Evolutionary conservation across 2,329 filamentous ascomycete species (phyloP), one percentile per base, ranked within the genome.

Genomic region (Talaromyces sp.): DNA sequence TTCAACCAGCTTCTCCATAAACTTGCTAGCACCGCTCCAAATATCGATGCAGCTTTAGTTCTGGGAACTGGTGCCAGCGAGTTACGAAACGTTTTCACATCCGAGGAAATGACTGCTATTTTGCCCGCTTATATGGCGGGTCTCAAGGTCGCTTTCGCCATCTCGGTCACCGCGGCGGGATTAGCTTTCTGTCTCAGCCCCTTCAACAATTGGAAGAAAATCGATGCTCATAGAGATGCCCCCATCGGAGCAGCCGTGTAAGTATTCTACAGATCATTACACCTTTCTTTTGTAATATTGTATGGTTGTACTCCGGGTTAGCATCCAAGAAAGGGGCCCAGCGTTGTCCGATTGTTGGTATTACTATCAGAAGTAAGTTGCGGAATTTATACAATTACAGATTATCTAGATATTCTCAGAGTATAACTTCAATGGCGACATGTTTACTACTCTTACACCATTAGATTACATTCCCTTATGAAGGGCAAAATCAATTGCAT

Each of bases 201-300:
- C 7, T 40, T 31, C 41, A 56, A n/a, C 43, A 51, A 56, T 45
- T 51, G 43, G 35, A 5, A 3, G 9, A 56, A 56, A 5, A 31
- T 50, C 17, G 48, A 56, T 37, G 33, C 13, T 15, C 48, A 36
- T 40, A 15, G 19, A 25, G 40, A 43, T 43, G 11, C 13, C 22
- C 25, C 22, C 15, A 9, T 15, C 15, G 25, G 15, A 3, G 25
- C 25, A 10, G 22, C 15, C 28, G 43, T 46, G 22, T 46, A 6
- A 45, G 15, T 22, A 17, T 69, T 37, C 67, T 69, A 59, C 63
- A 66, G 57, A 69, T 64, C 3, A 59, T 72, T 5, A 28, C 25
- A 28, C 25, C 25, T 28, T 28, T 28, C 25, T 28, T 28, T 28
- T 28, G 25, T 28, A 28, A 28, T 28, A 28, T 28, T 28, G 25